Conservation (phyloP, 495 filamentous ascomycete species). For the Podospora pseudopauciseta region DNA sequence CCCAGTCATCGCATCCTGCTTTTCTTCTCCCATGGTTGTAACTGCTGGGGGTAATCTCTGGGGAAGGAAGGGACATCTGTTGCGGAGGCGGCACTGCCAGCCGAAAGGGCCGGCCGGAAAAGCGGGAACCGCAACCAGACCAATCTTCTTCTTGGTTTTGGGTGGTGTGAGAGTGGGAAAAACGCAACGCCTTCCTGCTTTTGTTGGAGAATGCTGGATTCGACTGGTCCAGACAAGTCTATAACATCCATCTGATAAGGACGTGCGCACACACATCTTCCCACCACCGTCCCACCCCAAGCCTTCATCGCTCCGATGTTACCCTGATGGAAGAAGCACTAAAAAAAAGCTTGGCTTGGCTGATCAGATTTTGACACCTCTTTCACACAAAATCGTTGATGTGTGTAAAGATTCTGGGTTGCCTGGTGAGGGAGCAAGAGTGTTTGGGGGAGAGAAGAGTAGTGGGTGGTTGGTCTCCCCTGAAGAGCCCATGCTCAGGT, state of each 20-base stretch:
- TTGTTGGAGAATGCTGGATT: neutral
- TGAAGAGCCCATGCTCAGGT: neutral
- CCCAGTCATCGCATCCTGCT: neutral
- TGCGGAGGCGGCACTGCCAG: slow-evolving; percentile 9
- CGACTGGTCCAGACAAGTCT: slow-evolving; percentile 7
- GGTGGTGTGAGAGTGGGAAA: neutral
- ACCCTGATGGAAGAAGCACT: neutral
- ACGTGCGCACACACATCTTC: slow-evolving; percentile 1
- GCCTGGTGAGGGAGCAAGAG: too few species aligned
- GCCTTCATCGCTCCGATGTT: neutral
- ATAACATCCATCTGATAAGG: slow-evolving; percentile 10
- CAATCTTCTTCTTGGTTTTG: neutral
- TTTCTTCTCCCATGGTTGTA: slow-evolving; percentile 5
- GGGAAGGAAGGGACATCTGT: neutral
- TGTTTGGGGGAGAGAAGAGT: too few species aligned
- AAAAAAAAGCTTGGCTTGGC: neutral
- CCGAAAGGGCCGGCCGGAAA: slow-evolving; percentile 12
- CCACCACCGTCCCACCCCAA: neutral
- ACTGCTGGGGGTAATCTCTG: neutral
- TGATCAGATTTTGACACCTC: neutral
- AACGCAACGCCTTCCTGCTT: neutral
- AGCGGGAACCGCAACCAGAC: slow-evolving; percentile 1
- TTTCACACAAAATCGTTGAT: neutral
- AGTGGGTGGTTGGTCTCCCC: neutral
- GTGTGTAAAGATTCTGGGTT: neutral